Base-by-base conservation (phyloP, 73 alveolate genomes). In the Breviolum minutum region DNA sequence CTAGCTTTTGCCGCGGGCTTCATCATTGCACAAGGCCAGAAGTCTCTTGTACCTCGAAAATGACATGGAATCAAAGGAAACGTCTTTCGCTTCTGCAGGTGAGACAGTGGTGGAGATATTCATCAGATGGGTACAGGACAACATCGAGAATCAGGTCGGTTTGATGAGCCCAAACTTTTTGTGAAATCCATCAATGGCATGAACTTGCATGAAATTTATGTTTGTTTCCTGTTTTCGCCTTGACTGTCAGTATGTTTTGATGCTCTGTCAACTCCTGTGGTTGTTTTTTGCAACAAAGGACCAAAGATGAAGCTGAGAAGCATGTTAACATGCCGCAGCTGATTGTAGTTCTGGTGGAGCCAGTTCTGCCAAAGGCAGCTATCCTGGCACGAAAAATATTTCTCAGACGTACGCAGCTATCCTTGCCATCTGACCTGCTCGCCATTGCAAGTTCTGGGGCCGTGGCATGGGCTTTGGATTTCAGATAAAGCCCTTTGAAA, bases 321-420 rank as follows among this genome's bases (percentile, higher is more conserved):
- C 70, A 7, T 22, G 11, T 48, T 14, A 5, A 24, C 54, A 32
- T 48, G 68, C 90, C 40, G 62, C 32, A 48, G 17, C 90, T 27
- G 61, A 9, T 81, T 10, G 63, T 40, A 19, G 90, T 22, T 48
- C 66, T 13, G 62, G 85, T 22, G 10, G 90, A 2, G 62, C 95
- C 95, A 68, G 95, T 66, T 69, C 95, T 88, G 95, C 95, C 95
- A 17, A 88, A 88, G 95, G 95, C 95, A 88, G 95, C 82, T 29
- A 63, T 61, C 68, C 70, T 69, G 84, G 95, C 71, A 30, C 85
- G n/a, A n/a, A n/a, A n/a, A 88, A 88, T 88, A 32, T 88, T 88
- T 88, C 95, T 88, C 95, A 86, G 95, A 66, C 22, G 30, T 63
- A 77, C 24, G 63, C 87, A 14, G 10, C 17, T 10, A 9, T 0